These are phyloP conservation scores for Sutorius australiensis DNA, from an alignment of 768 basidiomycete species.

Conservation along the genomic window DNA sequence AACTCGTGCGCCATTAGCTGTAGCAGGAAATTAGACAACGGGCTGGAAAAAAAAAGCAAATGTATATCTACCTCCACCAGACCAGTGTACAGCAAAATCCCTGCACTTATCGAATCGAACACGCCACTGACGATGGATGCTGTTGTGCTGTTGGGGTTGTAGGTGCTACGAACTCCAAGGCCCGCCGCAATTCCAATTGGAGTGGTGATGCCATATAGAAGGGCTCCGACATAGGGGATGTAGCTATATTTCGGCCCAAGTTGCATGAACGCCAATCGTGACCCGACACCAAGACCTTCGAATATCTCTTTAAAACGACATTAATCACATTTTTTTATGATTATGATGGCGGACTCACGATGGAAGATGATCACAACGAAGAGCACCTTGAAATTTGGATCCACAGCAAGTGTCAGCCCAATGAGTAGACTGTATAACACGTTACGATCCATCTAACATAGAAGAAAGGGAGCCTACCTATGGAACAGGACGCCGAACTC, in stretches of 20 bases:
- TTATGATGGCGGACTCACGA: conserved; percentile 52
- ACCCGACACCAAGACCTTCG: conserved; percentile 91
- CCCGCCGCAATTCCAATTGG: conserved; percentile 88
- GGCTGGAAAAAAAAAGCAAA: background rate
- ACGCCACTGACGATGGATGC: conserved; percentile 82
- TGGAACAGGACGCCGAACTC: conserved; percentile 93
- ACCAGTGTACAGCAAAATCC: conserved; percentile 86
- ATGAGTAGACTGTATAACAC: conserved; percentile 59
- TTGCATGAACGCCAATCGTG: conserved; percentile 76
- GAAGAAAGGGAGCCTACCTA: conserved; percentile 39
- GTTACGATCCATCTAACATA: background rate
- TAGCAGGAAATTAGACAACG: conserved; percentile 1
- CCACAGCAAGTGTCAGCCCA: conserved; percentile 91
- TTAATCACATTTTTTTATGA: background rate
- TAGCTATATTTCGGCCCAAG: conserved; percentile 52
- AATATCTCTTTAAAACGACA: conserved; percentile 63
- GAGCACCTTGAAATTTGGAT: conserved; percentile 72
- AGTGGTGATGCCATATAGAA: conserved; percentile 72
- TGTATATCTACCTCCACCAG: conserved; percentile 62
- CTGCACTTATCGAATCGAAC: conserved; percentile 80
- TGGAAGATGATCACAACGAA: conserved; percentile 91
- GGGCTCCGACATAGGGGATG: conserved; percentile 56
- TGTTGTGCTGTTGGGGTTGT: conserved; percentile 75
- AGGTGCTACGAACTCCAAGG: conserved; percentile 67
- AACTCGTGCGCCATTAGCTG: conserved; percentile 93